Evolutionary conservation across 2,329 filamentous ascomycete genomes (phyloP), one percentile per base, ranked within the genome.

Genomic region (Calonectria leucothoes): DNA sequence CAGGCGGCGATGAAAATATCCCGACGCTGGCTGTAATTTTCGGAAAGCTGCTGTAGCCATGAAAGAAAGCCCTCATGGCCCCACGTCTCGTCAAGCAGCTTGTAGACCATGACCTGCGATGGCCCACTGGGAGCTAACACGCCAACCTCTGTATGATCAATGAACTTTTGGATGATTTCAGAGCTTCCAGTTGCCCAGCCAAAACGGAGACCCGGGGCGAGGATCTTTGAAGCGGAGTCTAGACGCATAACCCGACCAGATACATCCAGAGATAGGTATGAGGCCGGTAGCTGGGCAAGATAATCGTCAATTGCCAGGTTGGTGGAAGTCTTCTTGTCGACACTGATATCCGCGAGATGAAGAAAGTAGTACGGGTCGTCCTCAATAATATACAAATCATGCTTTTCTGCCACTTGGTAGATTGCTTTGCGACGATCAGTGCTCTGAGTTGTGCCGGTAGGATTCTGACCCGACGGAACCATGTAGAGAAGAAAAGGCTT

Each of bases 321-420:
- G 17, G 57, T n/a, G 61, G 42, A 20, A 66, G 77, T 15, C 42
- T 69, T 17, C 85, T 78, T 14, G 14, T 49, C n/a, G 0, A n/a
- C 25, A 17, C 31, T 14, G 59, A 15, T 17, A 15, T 49, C n/a
- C 11, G 57, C 66, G 86, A 92, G 91, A 82, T 97, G 94, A 55
- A 97, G 87, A 86, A 95, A 97, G 85, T 95, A 97, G 86, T 97
- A 97, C 3, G 95, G 95, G 82, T 97, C 95, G 82, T 97, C 95
- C 86, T 97, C 95, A 77, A 97, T 85, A 81, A 97, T 95, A 85
- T 90, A 93, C 51, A 97, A 81, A 81, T 97, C 93, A 82, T 97
- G 94, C 84, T 94, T 94, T 81, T 93, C 91, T 55, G 92, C 93
- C 17, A 96, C 88, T 59, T 87, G 87, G 85, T 97, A 97, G 66